phyloP scores from a whole-genome alignment of 345 rosid genomes.

The Salix koriyanagi region DNA sequence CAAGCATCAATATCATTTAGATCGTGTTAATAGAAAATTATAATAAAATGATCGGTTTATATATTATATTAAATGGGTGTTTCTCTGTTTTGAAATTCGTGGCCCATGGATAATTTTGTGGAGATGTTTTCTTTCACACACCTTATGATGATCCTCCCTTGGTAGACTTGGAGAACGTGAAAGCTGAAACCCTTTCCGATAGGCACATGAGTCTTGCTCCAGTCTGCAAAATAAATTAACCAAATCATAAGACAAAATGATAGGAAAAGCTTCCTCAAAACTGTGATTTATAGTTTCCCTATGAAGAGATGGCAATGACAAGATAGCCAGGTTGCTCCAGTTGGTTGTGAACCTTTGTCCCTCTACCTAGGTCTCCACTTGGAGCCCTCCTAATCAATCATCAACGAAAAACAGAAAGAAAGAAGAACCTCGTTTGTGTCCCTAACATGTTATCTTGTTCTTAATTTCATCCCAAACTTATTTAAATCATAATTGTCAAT shows the following conservation, averaged over 20 bases:
- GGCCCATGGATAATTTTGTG: neutral
- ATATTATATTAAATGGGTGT: neutral
- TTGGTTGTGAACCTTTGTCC: no score
- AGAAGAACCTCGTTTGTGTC: neutral
- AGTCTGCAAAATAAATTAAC: slow-evolving; percentile 42
- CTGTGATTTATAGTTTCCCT: no score
- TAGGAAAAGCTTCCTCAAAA: neutral
- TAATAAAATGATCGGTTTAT: no score
- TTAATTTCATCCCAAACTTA: no score
- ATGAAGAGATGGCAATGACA: no score
- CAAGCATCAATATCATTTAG: no score
- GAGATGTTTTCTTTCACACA: neutral
- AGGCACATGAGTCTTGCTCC: slow-evolving; percentile 49
- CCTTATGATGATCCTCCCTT: slow-evolving; percentile 66
- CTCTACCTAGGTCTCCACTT: no score
- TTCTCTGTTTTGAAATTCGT: neutral
- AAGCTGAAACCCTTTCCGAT: slow-evolving; percentile 75
- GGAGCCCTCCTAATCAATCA: no score
- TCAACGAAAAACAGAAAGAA: no score
- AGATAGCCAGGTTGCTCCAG: no score
- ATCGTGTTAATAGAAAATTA: no score
- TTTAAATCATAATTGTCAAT: no score
- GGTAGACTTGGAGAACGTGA: slow-evolving; percentile 60
- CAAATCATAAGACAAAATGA: neutral
- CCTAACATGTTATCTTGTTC: neutral